A percentile compares a stretch with the other conserved stretches of the same genome.
Evolutionary conservation across 2,329 filamentous ascomycete species (phyloP).

Genomic region (Fusarium setosum): DNA sequence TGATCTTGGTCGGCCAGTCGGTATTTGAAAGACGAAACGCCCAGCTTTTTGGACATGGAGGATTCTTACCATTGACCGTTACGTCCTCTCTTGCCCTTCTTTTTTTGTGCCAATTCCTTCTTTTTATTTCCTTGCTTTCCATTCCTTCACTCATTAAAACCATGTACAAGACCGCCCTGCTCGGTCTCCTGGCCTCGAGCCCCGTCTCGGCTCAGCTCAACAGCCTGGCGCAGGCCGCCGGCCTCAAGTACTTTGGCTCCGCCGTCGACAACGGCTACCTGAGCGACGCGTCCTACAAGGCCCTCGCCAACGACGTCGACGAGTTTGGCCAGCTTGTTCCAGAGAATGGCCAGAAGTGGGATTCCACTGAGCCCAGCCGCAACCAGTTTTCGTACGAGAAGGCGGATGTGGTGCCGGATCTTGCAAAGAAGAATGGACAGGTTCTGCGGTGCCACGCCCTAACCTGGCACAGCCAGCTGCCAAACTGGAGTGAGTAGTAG

Average conservation of each 20-base stretch:
- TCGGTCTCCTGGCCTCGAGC: constrained; percentile 41
- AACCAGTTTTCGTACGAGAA: constrained; percentile 67
- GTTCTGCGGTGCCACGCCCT: constrained; percentile 72
- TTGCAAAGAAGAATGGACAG: constrained; percentile 60
- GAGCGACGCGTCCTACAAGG: constrained; percentile 64
- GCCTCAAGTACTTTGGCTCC: constrained; percentile 72
- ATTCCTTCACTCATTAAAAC: constrained; percentile 15
- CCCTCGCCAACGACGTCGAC: constrained; percentile 62
- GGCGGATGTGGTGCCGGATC: constrained; percentile 64
- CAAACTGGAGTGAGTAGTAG: constrained; percentile 38
- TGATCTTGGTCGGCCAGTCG: constrained; percentile 6
- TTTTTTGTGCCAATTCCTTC: constrained; percentile 1
- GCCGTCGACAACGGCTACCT: constrained; percentile 70
- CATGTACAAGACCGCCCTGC: constrained; percentile 38
- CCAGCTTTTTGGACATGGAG: not conserved
- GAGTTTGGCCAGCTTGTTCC: constrained; percentile 76
- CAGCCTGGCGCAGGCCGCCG: constrained; percentile 65
- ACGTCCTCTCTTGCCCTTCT: constrained; percentile 13
- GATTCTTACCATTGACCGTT: constrained; percentile 7
- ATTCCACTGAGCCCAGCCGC: constrained; percentile 67
- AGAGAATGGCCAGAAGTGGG: constrained; percentile 74
- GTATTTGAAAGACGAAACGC: constrained; percentile 20
- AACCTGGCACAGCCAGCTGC: constrained; percentile 57
- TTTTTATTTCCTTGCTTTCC: constrained; percentile 4
- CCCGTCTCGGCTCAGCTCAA: constrained; percentile 55